A percentile compares a stretch with the other conserved stretches of the same genome.
These are phyloP conservation scores for Boletus sp. DNA, from an alignment of 1,284 basidiomycete genomes.

Conservation along the genomic window DNA sequence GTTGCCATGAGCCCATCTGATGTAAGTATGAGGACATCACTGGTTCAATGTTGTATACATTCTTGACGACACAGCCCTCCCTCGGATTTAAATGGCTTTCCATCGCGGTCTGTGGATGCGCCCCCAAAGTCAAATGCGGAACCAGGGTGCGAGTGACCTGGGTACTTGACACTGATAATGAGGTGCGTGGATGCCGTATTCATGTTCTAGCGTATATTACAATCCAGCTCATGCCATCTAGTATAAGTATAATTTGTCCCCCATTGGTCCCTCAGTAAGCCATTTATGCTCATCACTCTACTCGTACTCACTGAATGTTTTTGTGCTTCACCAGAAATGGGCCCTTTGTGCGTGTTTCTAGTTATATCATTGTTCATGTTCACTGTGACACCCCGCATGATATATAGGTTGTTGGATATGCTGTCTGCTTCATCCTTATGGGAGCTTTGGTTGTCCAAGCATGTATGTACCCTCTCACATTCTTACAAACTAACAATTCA, in stretches of 20 bases:
- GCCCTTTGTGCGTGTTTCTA: constrained; percentile 4
- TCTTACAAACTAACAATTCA: background rate
- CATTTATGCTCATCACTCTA: background rate
- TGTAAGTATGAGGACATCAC: no score
- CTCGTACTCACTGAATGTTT: no score
- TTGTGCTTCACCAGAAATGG: background rate
- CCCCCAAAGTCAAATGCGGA: no score
- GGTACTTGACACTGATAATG: background rate
- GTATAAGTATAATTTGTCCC: no score
- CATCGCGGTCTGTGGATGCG: no score
- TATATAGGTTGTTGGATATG: constrained; percentile 7
- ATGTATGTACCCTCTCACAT: background rate
- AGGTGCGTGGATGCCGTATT: background rate
- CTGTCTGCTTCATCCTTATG: constrained; percentile 10
- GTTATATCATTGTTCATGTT: background rate
- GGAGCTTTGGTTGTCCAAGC: constrained; percentile 9
- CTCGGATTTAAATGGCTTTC: no score
- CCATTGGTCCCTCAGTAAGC: background rate
- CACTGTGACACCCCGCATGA: background rate
- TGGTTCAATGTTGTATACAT: no score
- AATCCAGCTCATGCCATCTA: no score
- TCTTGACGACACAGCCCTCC: no score
- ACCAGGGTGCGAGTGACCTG: no score
- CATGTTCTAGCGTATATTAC: background rate
- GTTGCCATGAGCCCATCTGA: no score